These are phyloP conservation scores for Exidia glandulosa DNA, from an alignment of 768 basidiomycete genomes.

Conservation along the genomic window DNA sequence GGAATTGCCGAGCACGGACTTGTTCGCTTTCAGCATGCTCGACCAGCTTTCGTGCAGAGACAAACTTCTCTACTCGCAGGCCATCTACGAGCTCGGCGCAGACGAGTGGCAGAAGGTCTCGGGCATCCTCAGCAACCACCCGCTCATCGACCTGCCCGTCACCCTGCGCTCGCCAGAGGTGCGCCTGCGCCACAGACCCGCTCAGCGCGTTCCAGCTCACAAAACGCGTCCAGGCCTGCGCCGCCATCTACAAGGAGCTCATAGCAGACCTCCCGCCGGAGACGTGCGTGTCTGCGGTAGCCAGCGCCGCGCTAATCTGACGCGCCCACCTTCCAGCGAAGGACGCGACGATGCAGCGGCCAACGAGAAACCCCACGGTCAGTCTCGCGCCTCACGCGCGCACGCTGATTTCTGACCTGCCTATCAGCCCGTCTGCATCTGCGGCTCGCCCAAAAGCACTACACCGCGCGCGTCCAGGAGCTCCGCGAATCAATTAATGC, in stretches of 20 bases:
- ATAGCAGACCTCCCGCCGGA: constrained; percentile 58
- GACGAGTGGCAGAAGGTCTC: constrained; percentile 59
- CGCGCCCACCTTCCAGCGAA: constrained; percentile 4
- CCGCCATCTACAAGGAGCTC: constrained; percentile 51
- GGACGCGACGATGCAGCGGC: constrained; percentile 15
- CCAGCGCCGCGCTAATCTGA: constrained; percentile 1
- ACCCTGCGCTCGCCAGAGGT: constrained; percentile 63
- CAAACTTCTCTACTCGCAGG: constrained; percentile 68
- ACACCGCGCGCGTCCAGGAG: constrained; percentile 56
- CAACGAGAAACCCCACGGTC: constrained; percentile 51
- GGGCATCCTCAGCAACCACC: constrained; percentile 55
- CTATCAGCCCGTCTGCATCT: constrained; percentile 50
- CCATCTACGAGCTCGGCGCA: constrained; percentile 72
- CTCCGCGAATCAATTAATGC: constrained; percentile 56
- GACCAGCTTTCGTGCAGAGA: not conserved
- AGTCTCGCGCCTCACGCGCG: constrained; percentile 7
- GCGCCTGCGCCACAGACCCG: constrained; percentile 13
- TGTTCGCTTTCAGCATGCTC: not conserved
- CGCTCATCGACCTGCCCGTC: constrained; percentile 51
- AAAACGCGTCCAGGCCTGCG: constrained; percentile 44
- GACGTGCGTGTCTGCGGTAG: constrained; percentile 36
- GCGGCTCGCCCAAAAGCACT: constrained; percentile 65
- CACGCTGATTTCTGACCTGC: not conserved
- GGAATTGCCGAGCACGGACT: not conserved
- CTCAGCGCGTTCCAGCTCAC: constrained; percentile 6